Conservation (phyloP, 768 basidiomycete genomes). For the Fibroporia radiculosa region DNA sequence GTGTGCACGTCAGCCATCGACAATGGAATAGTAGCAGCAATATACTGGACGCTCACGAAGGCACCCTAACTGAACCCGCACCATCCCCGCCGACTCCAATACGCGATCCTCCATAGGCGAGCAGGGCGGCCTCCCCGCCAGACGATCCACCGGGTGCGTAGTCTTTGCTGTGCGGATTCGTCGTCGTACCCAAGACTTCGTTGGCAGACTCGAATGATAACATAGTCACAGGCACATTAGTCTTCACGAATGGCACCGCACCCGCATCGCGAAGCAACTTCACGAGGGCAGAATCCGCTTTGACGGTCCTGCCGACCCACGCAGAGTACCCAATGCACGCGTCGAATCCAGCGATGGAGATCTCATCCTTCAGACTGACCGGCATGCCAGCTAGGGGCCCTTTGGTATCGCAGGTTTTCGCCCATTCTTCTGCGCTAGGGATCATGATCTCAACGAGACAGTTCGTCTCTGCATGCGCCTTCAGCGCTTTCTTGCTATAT, state of each 20-base stretch:
- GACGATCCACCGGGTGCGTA: conserved; percentile 39
- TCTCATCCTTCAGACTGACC: conserved; percentile 42
- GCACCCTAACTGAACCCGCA: conserved; percentile 42
- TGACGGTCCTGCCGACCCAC: conserved; percentile 29
- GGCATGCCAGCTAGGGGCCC: conserved; percentile 39
- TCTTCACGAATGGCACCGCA: conserved; percentile 35
- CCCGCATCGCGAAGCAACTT: conserved; percentile 34
- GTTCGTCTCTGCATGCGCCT: conserved; percentile 39
- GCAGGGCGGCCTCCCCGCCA: conserved; percentile 43
- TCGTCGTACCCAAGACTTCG: conserved; percentile 38
- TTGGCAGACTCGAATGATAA: conserved; percentile 34
- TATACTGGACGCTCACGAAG: conserved; percentile 29
- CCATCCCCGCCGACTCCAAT: conserved; percentile 45
- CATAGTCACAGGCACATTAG: conserved; percentile 36
- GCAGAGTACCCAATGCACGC: conserved; percentile 42
- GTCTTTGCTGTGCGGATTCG: conserved; percentile 37
- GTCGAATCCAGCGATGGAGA: conserved; percentile 37
- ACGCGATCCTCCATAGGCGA: conserved; percentile 37
- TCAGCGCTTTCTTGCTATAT: conserved; percentile 33
- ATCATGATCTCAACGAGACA: conserved; percentile 35
- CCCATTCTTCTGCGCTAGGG: conserved; percentile 19
- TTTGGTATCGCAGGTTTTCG: conserved; percentile 14
- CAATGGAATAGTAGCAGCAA: conserved; percentile 21
- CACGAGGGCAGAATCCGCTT: conserved; percentile 30
- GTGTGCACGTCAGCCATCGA: not conserved